phyloP scores from a whole-genome alignment of 1,284 basidiomycete species.

The Naganishia sp. region DNA sequence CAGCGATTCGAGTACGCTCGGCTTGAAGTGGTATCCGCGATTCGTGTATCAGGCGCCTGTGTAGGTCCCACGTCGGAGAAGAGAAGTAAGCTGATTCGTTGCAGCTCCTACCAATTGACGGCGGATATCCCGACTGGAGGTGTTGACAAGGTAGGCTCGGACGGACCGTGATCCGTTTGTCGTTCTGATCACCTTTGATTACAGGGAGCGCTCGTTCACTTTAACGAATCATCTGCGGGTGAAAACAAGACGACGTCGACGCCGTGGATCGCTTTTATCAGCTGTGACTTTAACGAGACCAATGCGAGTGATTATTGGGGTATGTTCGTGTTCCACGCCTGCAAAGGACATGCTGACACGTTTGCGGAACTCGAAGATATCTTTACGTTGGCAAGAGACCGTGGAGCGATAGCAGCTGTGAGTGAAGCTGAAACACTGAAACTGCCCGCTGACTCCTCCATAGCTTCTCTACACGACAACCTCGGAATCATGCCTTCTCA shows the following conservation, averaged over 20 bases:
- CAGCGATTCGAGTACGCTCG: conserved; percentile 62
- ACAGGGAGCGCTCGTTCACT: conserved; percentile 75
- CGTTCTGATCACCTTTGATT: conserved; percentile 9
- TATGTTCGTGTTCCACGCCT: conserved; percentile 50
- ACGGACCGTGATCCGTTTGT: neutral
- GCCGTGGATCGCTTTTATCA: conserved; percentile 84
- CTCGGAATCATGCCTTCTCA: conserved; percentile 72
- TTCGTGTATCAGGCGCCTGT: conserved; percentile 43
- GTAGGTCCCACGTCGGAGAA: conserved; percentile 37
- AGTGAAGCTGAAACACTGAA: conserved; percentile 36
- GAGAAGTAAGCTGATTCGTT: neutral
- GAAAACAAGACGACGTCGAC: conserved; percentile 62
- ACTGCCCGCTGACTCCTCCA: neutral
- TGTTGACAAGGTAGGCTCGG: conserved; percentile 36
- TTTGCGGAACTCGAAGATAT: conserved; percentile 59
- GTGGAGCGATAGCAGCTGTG: conserved; percentile 75
- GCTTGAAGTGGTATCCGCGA: conserved; percentile 63
- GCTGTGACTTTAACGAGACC: conserved; percentile 75
- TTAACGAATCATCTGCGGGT: conserved; percentile 60
- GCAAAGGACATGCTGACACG: neutral
- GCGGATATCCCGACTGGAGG: conserved; percentile 48
- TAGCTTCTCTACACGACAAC: conserved; percentile 74
- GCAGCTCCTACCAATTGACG: conserved; percentile 48
- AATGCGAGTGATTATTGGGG: conserved; percentile 54
- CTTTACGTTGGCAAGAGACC: conserved; percentile 72